These are phyloP conservation scores for Ocimum tenuiflorum DNA, from an alignment of 257 asterid species.

Conservation along the genomic window DNA sequence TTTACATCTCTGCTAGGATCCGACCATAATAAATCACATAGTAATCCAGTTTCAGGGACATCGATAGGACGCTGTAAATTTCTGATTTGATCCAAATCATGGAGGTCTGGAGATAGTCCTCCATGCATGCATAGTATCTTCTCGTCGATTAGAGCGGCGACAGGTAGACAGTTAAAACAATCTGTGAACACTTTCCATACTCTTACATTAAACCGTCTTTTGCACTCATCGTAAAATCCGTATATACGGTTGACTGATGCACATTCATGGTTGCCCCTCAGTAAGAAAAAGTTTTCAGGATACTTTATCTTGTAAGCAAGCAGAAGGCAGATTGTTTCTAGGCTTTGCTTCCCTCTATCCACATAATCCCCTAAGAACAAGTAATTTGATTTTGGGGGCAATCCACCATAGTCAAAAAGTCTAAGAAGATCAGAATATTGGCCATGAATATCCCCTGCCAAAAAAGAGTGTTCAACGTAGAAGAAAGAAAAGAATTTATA, in stretches of 20 bases:
- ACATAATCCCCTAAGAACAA: constrained; percentile 70
- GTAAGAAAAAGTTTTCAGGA: constrained; percentile 63
- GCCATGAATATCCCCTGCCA: constrained; percentile 77
- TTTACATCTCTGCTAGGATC: constrained; percentile 61
- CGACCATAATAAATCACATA: constrained; percentile 68
- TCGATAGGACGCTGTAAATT: constrained; percentile 57
- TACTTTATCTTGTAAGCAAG: constrained; percentile 64
- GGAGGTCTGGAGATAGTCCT: constrained; percentile 64
- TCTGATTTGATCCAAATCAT: constrained; percentile 54
- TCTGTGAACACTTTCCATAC: constrained; percentile 66
- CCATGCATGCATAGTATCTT: constrained; percentile 79
- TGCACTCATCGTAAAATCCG: constrained; percentile 70
- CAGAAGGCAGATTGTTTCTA: constrained; percentile 66
- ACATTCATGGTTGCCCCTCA: constrained; percentile 73
- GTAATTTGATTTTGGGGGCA: constrained; percentile 62
- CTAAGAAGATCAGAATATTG: constrained; percentile 69
- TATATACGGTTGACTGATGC: constrained; percentile 64
- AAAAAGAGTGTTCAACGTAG: too few species aligned
- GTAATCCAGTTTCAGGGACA: constrained; percentile 62
- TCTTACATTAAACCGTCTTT: constrained; percentile 53
- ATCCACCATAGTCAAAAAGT: constrained; percentile 65
- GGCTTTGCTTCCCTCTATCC: constrained; percentile 75
- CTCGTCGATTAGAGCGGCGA: constrained; percentile 61
- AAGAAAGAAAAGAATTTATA: neutral
- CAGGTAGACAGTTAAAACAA: constrained; percentile 67